Base-by-base conservation (phyloP, 2,329 filamentous ascomycete species). In the Nemania sp. region DNA sequence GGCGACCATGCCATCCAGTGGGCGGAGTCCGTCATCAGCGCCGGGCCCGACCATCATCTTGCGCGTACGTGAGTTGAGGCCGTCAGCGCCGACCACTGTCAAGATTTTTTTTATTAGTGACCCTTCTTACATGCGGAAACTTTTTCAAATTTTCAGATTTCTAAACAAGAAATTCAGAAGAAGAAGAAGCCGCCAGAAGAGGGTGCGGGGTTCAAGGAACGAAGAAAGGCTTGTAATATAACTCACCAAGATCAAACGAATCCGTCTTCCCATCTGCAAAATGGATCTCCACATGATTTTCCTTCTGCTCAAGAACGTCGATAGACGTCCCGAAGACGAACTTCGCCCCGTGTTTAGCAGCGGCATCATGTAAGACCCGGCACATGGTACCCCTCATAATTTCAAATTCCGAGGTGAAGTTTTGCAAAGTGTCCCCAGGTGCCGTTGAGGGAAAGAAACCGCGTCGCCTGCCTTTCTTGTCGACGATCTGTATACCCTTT, bases 381-480 rank as follows among this genome's bases (percentile, higher is more conserved):
- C 77, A 79, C 32, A 86, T 63, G 54, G 84, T 80, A 0, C 80
- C 82, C 9, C 83, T 74, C 76, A 86, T 79, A 49, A 86, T 84
- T 70, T 86, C 83, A 39, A 77, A 80, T 20, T 86, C 82, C 0
- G 74, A 76, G 0, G 80, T 81, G 21, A 83, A 74, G 18, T 68
- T 72, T 47, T 63, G 61, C 46, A 57, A 43, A 5, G 15, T 46
- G 13, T 48, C 77, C 1, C 74, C 76, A 0, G 75, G 70, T 37
- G 70, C 69, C 32, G 78, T 79, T 1, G 70, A 73, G 1, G 74
- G 71, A 48, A 82, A 75, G 17, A 69, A 77, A 4, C 76, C 81
- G 15, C 72, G 69, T 2, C 70, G 67, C 4, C 68, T 71, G n/a
- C 78, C 77, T 2, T 69, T 63, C 1, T 68, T 69, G 57, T 81